A percentile compares a stretch with the other conserved stretches of the same genome.
Evolutionary conservation across 176 grass and related monocot genomes (phyloP).

Genomic region (Musa schizocarpa): DNA sequence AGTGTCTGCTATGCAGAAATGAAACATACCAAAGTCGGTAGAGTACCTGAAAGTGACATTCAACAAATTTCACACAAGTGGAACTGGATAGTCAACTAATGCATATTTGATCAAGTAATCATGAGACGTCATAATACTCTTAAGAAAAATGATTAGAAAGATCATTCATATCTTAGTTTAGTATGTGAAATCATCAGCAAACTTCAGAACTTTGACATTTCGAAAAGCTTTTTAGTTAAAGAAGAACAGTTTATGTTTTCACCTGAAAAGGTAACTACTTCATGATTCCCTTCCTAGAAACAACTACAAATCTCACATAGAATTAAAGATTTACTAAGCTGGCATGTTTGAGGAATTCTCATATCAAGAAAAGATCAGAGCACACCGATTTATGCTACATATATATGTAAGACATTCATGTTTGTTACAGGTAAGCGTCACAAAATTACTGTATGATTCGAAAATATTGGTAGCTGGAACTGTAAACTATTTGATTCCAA

Average conservation of each 20-base stretch:
- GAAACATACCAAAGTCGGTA: conserved; percentile 83
- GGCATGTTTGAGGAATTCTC: not conserved
- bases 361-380: not conserved
- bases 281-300: too few relatives aligned
- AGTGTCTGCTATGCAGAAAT: conserved; percentile 77
- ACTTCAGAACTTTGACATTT: not conserved
- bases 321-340: not conserved
- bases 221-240: not conserved
- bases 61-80: not conserved
- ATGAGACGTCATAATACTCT: not conserved
- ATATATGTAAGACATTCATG: too few relatives aligned
- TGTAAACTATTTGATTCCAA: too few relatives aligned
- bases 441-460: too few relatives aligned
- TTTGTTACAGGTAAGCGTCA: too few relatives aligned
- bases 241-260: too few relatives aligned
- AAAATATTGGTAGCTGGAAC: too few relatives aligned
- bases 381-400: too few relatives aligned
- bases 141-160: not conserved
- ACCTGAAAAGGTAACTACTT: too few relatives aligned
- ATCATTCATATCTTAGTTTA: not conserved
- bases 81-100: not conserved
- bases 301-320: too few relatives aligned
- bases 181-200: not conserved
- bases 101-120: not conserved
- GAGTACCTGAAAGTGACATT: conserved; percentile 40